A percentile compares a stretch with the other conserved stretches of the same genome.
Conservation (phyloP, 805 yeast genomes). For the Lipomyces japonicus region DNA sequence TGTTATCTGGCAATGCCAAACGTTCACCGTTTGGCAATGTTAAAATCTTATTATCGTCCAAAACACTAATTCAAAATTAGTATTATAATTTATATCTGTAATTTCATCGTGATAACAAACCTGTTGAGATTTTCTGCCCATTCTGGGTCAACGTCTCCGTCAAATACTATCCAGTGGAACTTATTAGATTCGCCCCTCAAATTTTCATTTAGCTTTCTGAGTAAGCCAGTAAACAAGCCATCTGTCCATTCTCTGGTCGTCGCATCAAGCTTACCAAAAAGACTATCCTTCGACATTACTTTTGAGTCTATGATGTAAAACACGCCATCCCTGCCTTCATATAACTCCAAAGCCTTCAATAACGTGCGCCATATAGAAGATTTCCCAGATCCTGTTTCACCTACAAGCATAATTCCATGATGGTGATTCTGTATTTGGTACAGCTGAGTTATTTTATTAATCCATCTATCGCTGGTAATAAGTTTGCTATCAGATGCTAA, state of each 20-base stretch:
- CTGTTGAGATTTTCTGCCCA: constrained; percentile 85
- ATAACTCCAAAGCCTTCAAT: constrained; percentile 42
- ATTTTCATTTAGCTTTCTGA: constrained; percentile 56
- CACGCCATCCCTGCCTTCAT: constrained; percentile 41
- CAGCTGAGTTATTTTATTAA: constrained; percentile 57
- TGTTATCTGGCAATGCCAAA: constrained; percentile 57
- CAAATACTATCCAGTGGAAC: constrained; percentile 75
- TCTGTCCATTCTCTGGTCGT: constrained; percentile 90
- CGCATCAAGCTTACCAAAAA: constrained; percentile 69
- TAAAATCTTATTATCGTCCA: constrained; percentile 78
- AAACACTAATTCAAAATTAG: constrained; percentile 48
- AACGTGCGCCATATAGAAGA: constrained; percentile 51
- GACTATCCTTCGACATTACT: constrained; percentile 57
- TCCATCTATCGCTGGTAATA: constrained; percentile 43
- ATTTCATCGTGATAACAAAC: constrained; percentile 3
- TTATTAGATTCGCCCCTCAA: constrained; percentile 55
- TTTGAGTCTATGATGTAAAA: constrained; percentile 66
- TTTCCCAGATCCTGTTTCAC: constrained; percentile 74
- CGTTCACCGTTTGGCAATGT: constrained; percentile 92
- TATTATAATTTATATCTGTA: not conserved
- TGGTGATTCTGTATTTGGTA: constrained; percentile 57
- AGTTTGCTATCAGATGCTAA: constrained; percentile 39
- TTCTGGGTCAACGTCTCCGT: constrained; percentile 89
- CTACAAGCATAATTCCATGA: constrained; percentile 80
- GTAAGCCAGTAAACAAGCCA: constrained; percentile 68